Conservation (phyloP, 139 green algal genomes). For the Chlamydomonas sp. region DNA sequence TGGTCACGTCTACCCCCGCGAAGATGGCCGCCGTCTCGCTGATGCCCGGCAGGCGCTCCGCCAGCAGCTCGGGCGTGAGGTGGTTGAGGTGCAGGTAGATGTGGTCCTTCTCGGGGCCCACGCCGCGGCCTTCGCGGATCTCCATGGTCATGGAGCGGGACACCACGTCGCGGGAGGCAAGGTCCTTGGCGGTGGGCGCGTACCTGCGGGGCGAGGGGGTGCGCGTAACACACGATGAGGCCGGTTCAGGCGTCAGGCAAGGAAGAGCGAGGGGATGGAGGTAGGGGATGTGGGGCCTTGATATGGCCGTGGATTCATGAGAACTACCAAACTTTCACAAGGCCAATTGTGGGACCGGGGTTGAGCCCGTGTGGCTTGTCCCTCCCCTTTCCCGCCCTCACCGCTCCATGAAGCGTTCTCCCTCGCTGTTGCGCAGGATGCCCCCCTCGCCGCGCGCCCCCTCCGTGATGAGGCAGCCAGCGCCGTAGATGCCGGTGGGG, state of each 20-base stretch:
- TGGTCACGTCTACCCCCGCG: constrained; percentile 96
- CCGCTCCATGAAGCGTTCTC: constrained; percentile 99
- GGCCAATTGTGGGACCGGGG: too few relatives aligned
- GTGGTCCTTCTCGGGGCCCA: constrained; percentile 91
- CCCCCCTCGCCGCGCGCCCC: constrained; percentile 95
- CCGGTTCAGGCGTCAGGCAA: too few relatives aligned
- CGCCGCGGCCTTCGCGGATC: constrained; percentile 90
- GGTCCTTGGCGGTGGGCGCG: constrained; percentile 97
- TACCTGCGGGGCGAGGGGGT: constrained; percentile 67
- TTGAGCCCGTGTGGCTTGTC: too few relatives aligned
- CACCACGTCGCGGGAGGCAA: constrained; percentile 98
- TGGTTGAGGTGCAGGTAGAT: constrained; percentile 99
- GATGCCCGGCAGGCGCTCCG: constrained; percentile 97
- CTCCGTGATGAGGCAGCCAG: constrained; percentile 99
- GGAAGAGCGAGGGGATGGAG: too few relatives aligned
- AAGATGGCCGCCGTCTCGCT: constrained; percentile 99
- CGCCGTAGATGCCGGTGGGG: constrained; percentile 98
- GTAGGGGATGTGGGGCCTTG: too few relatives aligned
- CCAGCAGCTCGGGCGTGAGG: constrained; percentile 95
- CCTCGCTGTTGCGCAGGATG: constrained; percentile 97
- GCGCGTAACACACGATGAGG: neutral
- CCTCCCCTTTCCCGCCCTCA: constrained; percentile 23
- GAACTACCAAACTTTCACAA: too few relatives aligned
- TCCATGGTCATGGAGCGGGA: constrained; percentile 95
- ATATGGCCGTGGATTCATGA: too few relatives aligned